These are phyloP conservation scores for Aspergillus glaucus DNA, from an alignment of 2,329 filamentous ascomycete species.

Conservation along the genomic window DNA sequence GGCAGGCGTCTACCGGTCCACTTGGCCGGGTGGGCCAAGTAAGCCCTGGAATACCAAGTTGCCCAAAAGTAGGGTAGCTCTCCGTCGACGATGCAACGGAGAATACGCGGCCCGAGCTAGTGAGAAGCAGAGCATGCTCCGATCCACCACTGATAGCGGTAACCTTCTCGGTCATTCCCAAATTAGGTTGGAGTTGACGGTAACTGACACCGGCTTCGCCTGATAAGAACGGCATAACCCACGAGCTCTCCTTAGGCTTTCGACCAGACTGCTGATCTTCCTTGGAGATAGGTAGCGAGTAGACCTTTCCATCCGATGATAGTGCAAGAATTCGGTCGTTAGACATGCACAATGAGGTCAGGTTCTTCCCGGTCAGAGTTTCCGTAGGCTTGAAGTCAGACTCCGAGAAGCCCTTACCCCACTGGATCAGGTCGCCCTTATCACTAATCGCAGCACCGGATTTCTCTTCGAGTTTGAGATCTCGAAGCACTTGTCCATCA, in stretches of 20 bases:
- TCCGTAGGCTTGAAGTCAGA: constrained; percentile 57
- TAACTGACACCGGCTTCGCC: constrained; percentile 58
- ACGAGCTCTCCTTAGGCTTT: constrained; percentile 60
- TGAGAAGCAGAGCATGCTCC: constrained; percentile 82
- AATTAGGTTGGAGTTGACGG: constrained; percentile 61
- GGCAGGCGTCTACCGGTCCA: constrained; percentile 73
- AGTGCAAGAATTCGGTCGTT: constrained; percentile 77
- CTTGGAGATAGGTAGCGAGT: constrained; percentile 73
- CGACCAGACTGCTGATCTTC: constrained; percentile 61
- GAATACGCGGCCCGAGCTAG: constrained; percentile 77
- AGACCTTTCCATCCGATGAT: constrained; percentile 67
- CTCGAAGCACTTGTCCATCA: constrained; percentile 73
- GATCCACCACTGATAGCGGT: constrained; percentile 68
- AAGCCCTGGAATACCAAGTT: constrained; percentile 79
- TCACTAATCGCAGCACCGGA: constrained; percentile 86
- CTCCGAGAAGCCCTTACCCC: constrained; percentile 72
- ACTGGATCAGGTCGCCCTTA: constrained; percentile 82
- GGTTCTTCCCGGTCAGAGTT: constrained; percentile 75
- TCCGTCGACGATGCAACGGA: constrained; percentile 75
- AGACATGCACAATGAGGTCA: constrained; percentile 70
- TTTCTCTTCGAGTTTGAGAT: constrained; percentile 74
- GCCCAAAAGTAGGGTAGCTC: constrained; percentile 72
- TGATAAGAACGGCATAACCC: constrained; percentile 66
- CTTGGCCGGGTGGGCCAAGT: constrained; percentile 70
- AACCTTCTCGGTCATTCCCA: constrained; percentile 66